Conservation (phyloP, 257 asterid genomes). For the Plantago elongata region DNA sequence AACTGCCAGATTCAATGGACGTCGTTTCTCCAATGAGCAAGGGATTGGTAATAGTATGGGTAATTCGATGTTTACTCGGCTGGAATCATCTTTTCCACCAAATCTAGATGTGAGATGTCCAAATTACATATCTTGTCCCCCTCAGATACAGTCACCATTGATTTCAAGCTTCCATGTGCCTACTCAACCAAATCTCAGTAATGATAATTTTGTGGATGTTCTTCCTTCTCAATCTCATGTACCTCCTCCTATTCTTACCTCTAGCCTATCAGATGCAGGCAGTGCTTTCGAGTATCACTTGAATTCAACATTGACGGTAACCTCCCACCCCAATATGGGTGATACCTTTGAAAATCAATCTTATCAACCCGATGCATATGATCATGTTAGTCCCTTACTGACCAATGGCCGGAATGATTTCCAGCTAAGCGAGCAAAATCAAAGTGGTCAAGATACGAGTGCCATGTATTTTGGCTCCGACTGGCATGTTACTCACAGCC, state of each 20-base stretch:
- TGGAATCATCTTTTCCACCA: conserved; percentile 22
- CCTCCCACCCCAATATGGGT: conserved; percentile 21
- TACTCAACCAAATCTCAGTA: conserved; percentile 24
- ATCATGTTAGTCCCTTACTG: conserved; percentile 14
- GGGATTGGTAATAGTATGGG: conserved; percentile 11
- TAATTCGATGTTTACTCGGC: conserved; percentile 20
- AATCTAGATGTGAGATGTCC: conserved; percentile 13
- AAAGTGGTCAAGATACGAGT: conserved; percentile 22
- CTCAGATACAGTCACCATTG: conserved; percentile 27
- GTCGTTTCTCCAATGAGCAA: conserved; percentile 21
- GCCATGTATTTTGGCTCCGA: conserved; percentile 23
- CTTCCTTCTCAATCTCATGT: conserved; percentile 22
- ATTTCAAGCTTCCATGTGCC: conserved; percentile 26
- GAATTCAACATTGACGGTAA: conserved; percentile 20
- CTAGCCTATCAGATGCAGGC: conserved; percentile 27
- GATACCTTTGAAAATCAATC: conserved; percentile 22
- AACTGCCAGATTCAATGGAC: conserved; percentile 20
- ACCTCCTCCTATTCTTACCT: conserved; percentile 25
- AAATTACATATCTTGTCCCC: conserved; percentile 18
- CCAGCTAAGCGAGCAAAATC: conserved; percentile 30
- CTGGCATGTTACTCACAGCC: conserved; percentile 28
- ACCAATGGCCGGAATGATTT: conserved; percentile 21
- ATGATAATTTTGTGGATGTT: conserved; percentile 20
- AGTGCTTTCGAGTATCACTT: conserved; percentile 21
- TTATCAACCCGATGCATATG: conserved; percentile 23